phyloP scores from a whole-genome alignment of 805 yeast genomes.

The Torulaspora gathmanii region DNA sequence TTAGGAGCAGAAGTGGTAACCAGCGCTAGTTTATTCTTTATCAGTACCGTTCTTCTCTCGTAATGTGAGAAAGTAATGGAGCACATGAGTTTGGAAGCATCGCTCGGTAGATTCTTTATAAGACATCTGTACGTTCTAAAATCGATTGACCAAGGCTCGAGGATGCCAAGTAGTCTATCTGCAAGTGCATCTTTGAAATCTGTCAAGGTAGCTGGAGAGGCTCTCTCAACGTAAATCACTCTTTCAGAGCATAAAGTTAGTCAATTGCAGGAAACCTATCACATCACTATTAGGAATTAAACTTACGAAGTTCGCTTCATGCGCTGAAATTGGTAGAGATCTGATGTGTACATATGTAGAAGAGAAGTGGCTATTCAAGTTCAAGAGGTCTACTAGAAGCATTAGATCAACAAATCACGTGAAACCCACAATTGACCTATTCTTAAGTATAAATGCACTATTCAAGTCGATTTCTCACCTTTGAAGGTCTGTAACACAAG shows the following conservation, averaged over 20 bases:
- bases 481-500: slow-evolving; percentile 62
- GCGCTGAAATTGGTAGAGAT: background rate
- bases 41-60: slow-evolving; percentile 22
- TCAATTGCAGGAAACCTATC: background rate
- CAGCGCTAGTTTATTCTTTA: slow-evolving; percentile 27
- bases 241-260: slow-evolving; percentile 13
- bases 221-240: slow-evolving; percentile 32
- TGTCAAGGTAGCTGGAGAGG: slow-evolving; percentile 31
- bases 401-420: background rate
- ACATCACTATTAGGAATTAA: background rate
- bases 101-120: slow-evolving; percentile 21
- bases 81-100: slow-evolving; percentile 28
- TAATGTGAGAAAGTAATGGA: slow-evolving; percentile 28
- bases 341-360: background rate
- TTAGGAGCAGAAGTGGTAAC: slow-evolving; percentile 20
- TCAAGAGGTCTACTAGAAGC: background rate
- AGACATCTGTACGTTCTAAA: slow-evolving; percentile 29
- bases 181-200: slow-evolving; percentile 32
- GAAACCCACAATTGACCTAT: background rate
- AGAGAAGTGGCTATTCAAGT: background rate
- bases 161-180: slow-evolving; percentile 20
- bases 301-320: slow-evolving; percentile 22
- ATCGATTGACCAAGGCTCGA: slow-evolving; percentile 33
- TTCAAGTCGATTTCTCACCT: slow-evolving; percentile 34
- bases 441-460: background rate